Evolutionary conservation across 2,329 filamentous ascomycete species (phyloP).

Genomic region (Neoscytalidium dimidiatum): DNA sequence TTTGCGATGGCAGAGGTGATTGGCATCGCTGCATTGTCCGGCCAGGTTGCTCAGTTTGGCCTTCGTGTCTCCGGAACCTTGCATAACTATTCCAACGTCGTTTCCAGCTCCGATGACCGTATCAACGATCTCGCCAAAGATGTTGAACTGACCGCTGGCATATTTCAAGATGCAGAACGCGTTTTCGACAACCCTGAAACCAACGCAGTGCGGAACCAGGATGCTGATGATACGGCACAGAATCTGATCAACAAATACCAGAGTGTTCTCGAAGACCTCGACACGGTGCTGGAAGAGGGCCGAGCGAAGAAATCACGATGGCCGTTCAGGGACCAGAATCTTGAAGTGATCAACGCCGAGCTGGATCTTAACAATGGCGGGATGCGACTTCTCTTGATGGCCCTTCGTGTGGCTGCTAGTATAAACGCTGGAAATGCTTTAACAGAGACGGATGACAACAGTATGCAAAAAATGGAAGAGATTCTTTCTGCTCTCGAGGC

Average conservation of each 20-base stretch:
- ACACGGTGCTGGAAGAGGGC: not conserved
- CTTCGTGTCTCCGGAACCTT: not conserved
- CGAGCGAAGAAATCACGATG: not conserved
- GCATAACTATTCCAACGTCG: not conserved
- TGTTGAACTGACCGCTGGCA: not conserved
- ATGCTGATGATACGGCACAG: not conserved
- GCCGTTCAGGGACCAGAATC: not conserved
- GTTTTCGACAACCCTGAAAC: not conserved
- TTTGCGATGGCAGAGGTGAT: not conserved
- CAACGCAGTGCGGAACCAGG: not conserved
- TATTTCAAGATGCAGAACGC: not conserved
- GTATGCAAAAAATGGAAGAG: not conserved
- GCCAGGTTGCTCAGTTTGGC: not conserved
- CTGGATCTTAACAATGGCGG: constrained; percentile 1
- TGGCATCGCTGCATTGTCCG: not conserved
- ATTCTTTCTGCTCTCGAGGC: not conserved
- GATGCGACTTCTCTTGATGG: not conserved
- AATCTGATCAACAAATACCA: not conserved
- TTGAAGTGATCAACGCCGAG: not conserved
- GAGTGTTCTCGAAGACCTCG: not conserved
- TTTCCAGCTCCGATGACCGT: not conserved
- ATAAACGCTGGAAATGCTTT: not conserved
- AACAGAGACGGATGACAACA: not conserved
- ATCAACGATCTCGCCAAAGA: not conserved
- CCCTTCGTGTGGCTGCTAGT: not conserved